These are phyloP conservation scores for Grammothele lineata DNA, from an alignment of 768 basidiomycete species.

Conservation along the genomic window DNA sequence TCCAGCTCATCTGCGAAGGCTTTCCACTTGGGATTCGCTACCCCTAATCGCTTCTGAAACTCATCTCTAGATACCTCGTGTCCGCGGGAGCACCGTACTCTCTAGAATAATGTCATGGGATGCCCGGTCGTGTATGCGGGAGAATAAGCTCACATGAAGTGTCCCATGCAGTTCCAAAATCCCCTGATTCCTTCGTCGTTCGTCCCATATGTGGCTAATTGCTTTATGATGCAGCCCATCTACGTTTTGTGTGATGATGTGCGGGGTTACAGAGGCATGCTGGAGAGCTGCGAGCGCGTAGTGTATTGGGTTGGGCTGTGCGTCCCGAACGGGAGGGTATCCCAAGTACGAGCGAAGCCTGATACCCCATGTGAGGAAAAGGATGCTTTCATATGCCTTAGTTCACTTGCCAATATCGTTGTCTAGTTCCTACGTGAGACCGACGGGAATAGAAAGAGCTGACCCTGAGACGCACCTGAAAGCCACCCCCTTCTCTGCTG, in stretches of 20 bases:
- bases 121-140: neutral
- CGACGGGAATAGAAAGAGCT: too few relatives aligned
- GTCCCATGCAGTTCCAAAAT: conserved; percentile 90
- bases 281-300: conserved; percentile 82
- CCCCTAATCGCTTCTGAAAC: conserved; percentile 73
- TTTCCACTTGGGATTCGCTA: conserved; percentile 77
- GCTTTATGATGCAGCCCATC: conserved; percentile 92
- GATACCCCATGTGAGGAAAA: neutral
- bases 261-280: conserved; percentile 53
- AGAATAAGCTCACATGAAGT: conserved; percentile 53
- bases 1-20: conserved; percentile 62
- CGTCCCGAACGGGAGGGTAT: conserved; percentile 82
- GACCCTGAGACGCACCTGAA: conserved; percentile 52
- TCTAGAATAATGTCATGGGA: conserved; percentile 31
- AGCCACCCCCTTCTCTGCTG: conserved; percentile 58
- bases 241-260: conserved; percentile 87
- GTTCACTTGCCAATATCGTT: conserved; percentile 81
- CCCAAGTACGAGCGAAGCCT: conserved; percentile 76
- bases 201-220: conserved; percentile 40
- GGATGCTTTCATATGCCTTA: too few relatives aligned
- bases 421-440: too few relatives aligned
- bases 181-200: conserved; percentile 30
- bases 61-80: conserved; percentile 61
- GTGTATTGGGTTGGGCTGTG: conserved; percentile 86
- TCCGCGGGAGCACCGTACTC: conserved; percentile 72